A percentile compares a stretch with the other conserved stretches of the same genome.
phyloP scores from a whole-genome alignment of 1,284 basidiomycete species.

The Malassezia japonica region DNA sequence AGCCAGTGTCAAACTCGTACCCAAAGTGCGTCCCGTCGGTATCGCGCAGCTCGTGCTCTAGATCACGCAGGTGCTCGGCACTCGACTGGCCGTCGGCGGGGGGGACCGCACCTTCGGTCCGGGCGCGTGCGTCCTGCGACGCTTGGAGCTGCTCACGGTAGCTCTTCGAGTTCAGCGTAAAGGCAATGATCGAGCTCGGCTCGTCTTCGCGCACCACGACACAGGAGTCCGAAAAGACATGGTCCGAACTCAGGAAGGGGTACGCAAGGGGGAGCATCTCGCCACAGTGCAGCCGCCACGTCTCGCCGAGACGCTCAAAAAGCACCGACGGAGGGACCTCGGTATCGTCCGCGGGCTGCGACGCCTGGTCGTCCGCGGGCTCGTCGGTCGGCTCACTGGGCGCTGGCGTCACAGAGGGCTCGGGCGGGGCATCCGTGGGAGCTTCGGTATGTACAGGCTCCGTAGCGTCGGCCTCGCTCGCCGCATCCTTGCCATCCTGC shows the following conservation, averaged over 20 bases:
- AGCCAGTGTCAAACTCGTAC: conserved; percentile 52
- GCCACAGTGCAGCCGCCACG: conserved; percentile 52
- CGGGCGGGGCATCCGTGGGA: not conserved
- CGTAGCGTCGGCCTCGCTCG: no score
- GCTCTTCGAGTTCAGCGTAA: conserved; percentile 79
- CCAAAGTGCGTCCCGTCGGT: conserved; percentile 42
- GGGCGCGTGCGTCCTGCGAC: conserved; percentile 21
- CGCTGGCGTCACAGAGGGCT: not conserved
- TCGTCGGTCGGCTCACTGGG: not conserved
- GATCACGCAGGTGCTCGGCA: conserved; percentile 50
- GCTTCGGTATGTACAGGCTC: no score
- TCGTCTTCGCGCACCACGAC: conserved; percentile 87
- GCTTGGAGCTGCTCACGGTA: conserved; percentile 53
- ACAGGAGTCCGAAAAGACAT: conserved; percentile 81
- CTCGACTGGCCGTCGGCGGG: conserved; percentile 14
- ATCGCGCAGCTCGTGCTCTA: conserved; percentile 55
- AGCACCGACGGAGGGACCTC: conserved; percentile 44
- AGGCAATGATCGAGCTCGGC: conserved; percentile 92
- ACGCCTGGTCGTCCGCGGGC: not conserved
- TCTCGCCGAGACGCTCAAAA: conserved; percentile 72
- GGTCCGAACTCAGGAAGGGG: conserved; percentile 50
- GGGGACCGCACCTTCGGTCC: conserved; percentile 3
- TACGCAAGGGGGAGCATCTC: conserved; percentile 54
- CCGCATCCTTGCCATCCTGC: not conserved
- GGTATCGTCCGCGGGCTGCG: no score